Evolutionary conservation across 257 asterid genomes (phyloP).

Genomic region (Ligustrum vulgare): DNA sequence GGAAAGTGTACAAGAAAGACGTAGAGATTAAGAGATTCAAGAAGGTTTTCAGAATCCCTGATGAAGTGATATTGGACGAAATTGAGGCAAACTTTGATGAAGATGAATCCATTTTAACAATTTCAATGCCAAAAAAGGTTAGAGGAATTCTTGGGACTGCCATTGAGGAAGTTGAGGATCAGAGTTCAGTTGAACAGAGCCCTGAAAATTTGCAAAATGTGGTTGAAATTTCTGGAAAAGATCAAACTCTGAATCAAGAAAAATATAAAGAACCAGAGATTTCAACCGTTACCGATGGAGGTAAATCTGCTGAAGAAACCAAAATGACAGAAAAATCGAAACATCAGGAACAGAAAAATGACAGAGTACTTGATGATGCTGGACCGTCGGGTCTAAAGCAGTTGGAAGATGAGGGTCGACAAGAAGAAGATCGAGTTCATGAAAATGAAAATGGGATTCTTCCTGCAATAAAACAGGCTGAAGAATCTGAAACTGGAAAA

Average conservation of each 20-base stretch:
- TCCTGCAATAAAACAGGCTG: slow-evolving; percentile 1
- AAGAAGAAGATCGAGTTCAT: slow-evolving; percentile 14
- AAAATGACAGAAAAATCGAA: slow-evolving; percentile 13
- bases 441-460: slow-evolving; percentile 20
- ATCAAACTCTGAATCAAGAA: slow-evolving; percentile 18
- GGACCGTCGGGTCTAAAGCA: neutral
- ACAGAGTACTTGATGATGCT: neutral
- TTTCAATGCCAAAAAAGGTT: slow-evolving; percentile 72
- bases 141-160: slow-evolving; percentile 55
- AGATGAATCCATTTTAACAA: slow-evolving; percentile 50
- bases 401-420: slow-evolving; percentile 9
- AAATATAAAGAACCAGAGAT: slow-evolving; percentile 3
- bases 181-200: slow-evolving; percentile 32
- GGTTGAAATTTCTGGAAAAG: slow-evolving; percentile 27
- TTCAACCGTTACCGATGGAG: neutral
- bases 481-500: slow-evolving; percentile 23
- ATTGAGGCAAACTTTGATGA: slow-evolving; percentile 60
- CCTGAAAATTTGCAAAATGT: slow-evolving; percentile 40
- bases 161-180: slow-evolving; percentile 62
- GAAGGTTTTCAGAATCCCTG: slow-evolving; percentile 76
- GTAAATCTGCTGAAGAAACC: slow-evolving; percentile 6
- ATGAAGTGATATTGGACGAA: slow-evolving; percentile 65
- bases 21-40: slow-evolving; percentile 51
- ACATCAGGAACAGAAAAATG: slow-evolving; percentile 14
- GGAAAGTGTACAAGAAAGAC: slow-evolving; percentile 57